A percentile compares a stretch with the other conserved stretches of the same genome.
Conservation (phyloP, 2,329 filamentous ascomycete species). For the Lachnellula occidentalis region DNA sequence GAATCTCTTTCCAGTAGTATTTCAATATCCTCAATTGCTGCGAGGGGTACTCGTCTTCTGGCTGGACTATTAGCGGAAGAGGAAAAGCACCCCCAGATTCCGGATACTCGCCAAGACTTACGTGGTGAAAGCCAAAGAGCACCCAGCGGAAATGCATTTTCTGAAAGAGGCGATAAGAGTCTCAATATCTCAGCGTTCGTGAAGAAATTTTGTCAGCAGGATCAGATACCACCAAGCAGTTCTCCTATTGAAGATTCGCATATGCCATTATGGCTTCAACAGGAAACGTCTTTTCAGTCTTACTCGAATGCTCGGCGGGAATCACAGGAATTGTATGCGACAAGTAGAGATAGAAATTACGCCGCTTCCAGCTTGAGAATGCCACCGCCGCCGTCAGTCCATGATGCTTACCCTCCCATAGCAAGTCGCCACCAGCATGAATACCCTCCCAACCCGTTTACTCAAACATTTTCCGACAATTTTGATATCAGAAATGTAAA, state of each 20-base stretch:
- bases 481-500: slow-evolving; percentile 17
- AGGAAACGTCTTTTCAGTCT: slow-evolving; percentile 6
- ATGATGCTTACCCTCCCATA: slow-evolving; percentile 1
- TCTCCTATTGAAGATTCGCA: slow-evolving; percentile 10
- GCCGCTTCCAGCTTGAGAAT: background rate
- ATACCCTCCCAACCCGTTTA: slow-evolving; percentile 4
- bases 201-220: slow-evolving; percentile 25
- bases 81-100: slow-evolving; percentile 1
- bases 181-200: slow-evolving; percentile 29
- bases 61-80: slow-evolving; percentile 29
- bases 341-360: background rate
- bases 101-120: background rate
- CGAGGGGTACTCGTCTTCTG: slow-evolving; percentile 34
- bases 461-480: slow-evolving; percentile 10
- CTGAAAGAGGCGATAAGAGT: slow-evolving; percentile 10
- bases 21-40: slow-evolving; percentile 35
- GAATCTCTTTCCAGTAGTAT: slow-evolving; percentile 29
- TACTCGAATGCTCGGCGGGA: slow-evolving; percentile 10
- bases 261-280: slow-evolving; percentile 14
- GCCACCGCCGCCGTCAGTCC: background rate
- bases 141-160: background rate
- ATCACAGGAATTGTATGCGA: background rate
- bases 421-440: background rate
- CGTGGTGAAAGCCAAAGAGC: background rate
- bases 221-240: slow-evolving; percentile 7